phyloP scores from a whole-genome alignment of 257 asterid genomes.

The Solanum medicagineum region DNA sequence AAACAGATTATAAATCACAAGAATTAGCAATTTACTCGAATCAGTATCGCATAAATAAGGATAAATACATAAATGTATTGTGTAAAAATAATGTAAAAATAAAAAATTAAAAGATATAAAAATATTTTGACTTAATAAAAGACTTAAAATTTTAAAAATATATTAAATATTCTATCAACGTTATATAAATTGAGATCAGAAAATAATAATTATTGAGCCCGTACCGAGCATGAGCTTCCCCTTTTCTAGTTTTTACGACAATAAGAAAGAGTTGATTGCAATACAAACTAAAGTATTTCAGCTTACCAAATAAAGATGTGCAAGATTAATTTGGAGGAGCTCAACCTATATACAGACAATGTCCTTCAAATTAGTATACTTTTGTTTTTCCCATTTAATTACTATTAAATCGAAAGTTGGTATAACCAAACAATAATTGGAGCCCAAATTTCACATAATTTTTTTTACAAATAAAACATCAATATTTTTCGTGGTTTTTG shows the following conservation, averaged over 20 bases:
- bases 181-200: no score
- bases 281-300: not conserved
- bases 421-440: not conserved
- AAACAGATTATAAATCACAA: no score
- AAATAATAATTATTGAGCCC: no score
- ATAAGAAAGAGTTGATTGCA: not conserved
- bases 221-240: no score
- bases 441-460: not conserved
- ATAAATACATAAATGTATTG: no score
- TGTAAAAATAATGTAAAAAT: no score
- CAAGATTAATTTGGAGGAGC: not conserved
- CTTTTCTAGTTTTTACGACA: not conserved
- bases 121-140: no score
- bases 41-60: no score
- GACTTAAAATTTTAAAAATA: no score
- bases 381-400: not conserved
- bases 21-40: no score
- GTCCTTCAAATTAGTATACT: not conserved
- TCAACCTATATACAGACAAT: not conserved
- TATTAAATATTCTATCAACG: no score
- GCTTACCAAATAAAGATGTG: not conserved
- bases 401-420: not conserved
- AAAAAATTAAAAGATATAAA: no score
- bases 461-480: not conserved
- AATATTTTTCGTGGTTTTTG: not conserved